Evolutionary conservation across 2,329 filamentous ascomycete species (phyloP).

Genomic region (Colletotrichum tropicale): DNA sequence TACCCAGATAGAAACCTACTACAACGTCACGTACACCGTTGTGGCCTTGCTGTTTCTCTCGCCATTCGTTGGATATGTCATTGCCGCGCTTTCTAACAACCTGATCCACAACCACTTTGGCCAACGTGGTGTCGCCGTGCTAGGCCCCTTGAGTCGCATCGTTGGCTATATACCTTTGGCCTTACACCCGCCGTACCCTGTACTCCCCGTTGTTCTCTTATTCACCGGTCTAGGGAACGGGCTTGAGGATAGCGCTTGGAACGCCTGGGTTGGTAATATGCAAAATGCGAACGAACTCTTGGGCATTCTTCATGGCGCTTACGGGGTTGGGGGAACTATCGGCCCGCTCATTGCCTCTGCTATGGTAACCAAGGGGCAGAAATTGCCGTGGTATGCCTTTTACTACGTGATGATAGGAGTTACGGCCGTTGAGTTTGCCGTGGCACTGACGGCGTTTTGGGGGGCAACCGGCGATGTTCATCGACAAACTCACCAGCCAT

Average conservation of each 20-base stretch:
- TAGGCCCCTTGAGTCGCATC: slow-evolving; percentile 67
- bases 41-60: slow-evolving; percentile 72
- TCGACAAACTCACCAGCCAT: slow-evolving; percentile 39
- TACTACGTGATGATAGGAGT: slow-evolving; percentile 76
- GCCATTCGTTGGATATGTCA: slow-evolving; percentile 68
- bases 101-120: slow-evolving; percentile 67
- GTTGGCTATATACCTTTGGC: slow-evolving; percentile 68
- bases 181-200: slow-evolving; percentile 72
- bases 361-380: slow-evolving; percentile 66
- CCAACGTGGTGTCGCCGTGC: slow-evolving; percentile 72
- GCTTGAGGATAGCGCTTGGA: slow-evolving; percentile 65
- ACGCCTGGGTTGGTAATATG: slow-evolving; percentile 73
- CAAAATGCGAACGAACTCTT: slow-evolving; percentile 74
- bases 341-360: slow-evolving; percentile 73
- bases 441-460: slow-evolving; percentile 66
- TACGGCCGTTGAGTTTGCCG: slow-evolving; percentile 58
- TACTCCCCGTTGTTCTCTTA: slow-evolving; percentile 67
- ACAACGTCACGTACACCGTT: slow-evolving; percentile 63
- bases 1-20: slow-evolving; percentile 54
- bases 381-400: slow-evolving; percentile 72
- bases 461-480: slow-evolving; percentile 61
- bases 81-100: slow-evolving; percentile 69
- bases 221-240: slow-evolving; percentile 76
- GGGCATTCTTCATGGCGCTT: slow-evolving; percentile 74
- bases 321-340: slow-evolving; percentile 73